Evolutionary conservation across 192 early-diverging fungal genomes (phyloP).

Genomic region (Spinellus fusiger): DNA sequence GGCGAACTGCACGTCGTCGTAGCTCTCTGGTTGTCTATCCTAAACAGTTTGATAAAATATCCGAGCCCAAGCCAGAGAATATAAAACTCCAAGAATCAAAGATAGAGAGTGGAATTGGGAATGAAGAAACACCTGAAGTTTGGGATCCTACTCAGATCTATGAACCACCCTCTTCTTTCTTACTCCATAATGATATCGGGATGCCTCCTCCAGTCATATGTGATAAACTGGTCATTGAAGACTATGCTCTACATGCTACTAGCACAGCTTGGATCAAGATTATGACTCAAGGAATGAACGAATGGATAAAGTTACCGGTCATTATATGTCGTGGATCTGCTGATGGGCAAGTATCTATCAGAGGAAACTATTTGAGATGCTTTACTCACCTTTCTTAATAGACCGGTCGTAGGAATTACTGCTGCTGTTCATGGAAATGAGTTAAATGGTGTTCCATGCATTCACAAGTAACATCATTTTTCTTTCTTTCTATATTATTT

Average conservation of each 20-base stretch:
- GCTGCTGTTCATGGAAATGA: slow-evolving; percentile 91
- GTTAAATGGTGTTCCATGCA: slow-evolving; percentile 85
- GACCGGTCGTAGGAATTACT: slow-evolving; percentile 41
- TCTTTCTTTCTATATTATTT: background rate
- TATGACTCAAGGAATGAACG: slow-evolving; percentile 57
- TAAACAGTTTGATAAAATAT: background rate
- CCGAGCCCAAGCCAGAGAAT: background rate
- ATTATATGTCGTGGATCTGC: slow-evolving; percentile 25
- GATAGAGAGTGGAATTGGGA: too few relatives aligned
- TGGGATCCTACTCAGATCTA: slow-evolving; percentile 49
- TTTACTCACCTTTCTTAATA: background rate
- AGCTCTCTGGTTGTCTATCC: background rate
- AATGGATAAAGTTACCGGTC: slow-evolving; percentile 45
- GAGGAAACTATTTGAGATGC: background rate
- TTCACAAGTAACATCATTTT: slow-evolving; percentile 48
- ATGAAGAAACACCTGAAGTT: background rate
- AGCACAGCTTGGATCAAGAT: slow-evolving; percentile 64
- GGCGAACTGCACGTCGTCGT: background rate
- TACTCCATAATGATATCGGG: slow-evolving; percentile 45
- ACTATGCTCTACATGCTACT: slow-evolving; percentile 45
- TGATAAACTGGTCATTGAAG: slow-evolving; percentile 50
- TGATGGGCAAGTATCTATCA: slow-evolving; percentile 13
- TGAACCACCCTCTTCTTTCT: slow-evolving; percentile 36
- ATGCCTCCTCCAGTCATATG: slow-evolving; percentile 53
- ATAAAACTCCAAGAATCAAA: background rate